Percentiles rank a stretch among this genome's conserved stretches.
Conservation (phyloP, 208 protist species). For the Histomonas meleagridis region DNA sequence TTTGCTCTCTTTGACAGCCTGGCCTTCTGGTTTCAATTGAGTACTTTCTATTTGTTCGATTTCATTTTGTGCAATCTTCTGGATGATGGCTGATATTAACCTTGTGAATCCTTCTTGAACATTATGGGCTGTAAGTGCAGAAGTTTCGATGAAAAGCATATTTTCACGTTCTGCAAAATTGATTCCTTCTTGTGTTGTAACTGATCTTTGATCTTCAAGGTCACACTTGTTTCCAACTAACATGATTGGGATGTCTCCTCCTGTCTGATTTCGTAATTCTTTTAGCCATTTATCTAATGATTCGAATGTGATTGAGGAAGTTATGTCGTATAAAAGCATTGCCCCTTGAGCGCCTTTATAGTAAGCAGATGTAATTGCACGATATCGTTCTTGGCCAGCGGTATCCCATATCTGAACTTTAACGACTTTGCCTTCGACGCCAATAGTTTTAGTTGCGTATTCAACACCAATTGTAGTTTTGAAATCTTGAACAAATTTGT, state of each 20-base stretch:
- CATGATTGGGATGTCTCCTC: slow-evolving; percentile 20
- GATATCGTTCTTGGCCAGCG: slow-evolving; percentile 44
- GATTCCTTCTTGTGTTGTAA: not conserved
- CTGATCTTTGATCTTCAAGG: not conserved
- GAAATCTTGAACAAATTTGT: not conserved
- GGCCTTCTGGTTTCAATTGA: too few relatives aligned
- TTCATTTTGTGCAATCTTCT: too few relatives aligned
- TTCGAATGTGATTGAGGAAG: slow-evolving; percentile 12
- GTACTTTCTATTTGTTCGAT: too few relatives aligned
- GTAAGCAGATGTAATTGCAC: slow-evolving; percentile 38
- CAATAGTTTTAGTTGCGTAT: not conserved
- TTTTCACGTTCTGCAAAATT: not conserved
- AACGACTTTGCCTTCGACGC: not conserved
- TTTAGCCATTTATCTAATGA: slow-evolving; percentile 37
- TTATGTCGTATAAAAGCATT: slow-evolving; percentile 42
- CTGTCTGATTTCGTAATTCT: slow-evolving; percentile 36
- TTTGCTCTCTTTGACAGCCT: too few relatives aligned
- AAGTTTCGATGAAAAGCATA: not conserved
- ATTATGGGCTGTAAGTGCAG: not conserved
- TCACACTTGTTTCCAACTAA: slow-evolving; percentile 36
- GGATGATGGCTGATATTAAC: too few relatives aligned
- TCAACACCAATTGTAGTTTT: not conserved
- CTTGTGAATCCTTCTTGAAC: not conserved
- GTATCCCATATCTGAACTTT: slow-evolving; percentile 15
- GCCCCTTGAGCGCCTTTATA: slow-evolving; percentile 37